phyloP scores from a whole-genome alignment of 2,329 filamentous ascomycete genomes.

The Endoconidiophora laricicola region DNA sequence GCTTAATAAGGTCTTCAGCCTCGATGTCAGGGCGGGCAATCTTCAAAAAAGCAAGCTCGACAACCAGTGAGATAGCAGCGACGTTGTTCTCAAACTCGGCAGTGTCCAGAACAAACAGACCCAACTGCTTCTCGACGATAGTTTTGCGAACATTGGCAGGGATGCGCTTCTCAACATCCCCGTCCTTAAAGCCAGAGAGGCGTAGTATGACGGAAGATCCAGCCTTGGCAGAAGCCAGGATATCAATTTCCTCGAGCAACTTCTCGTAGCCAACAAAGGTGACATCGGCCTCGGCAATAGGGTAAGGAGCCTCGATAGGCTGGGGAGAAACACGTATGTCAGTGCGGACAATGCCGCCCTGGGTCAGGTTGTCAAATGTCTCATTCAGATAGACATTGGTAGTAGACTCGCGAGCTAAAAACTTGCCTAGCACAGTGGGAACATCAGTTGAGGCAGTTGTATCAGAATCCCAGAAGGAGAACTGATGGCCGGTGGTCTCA shows the following conservation, averaged over 20 bases:
- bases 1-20: slow-evolving; percentile 45
- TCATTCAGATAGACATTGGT: slow-evolving; percentile 45
- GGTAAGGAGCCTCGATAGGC: slow-evolving; percentile 70
- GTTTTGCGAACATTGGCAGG: slow-evolving; percentile 52
- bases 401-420: slow-evolving; percentile 57
- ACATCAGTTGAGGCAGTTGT: slow-evolving; percentile 50
- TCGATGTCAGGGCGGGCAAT: slow-evolving; percentile 53
- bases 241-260: slow-evolving; percentile 61
- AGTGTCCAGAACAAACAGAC: slow-evolving; percentile 62
- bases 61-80: slow-evolving; percentile 47
- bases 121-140: slow-evolving; percentile 50
- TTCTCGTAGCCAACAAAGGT: slow-evolving; percentile 64
- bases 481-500: slow-evolving; percentile 35
- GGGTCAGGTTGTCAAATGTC: slow-evolving; percentile 46
- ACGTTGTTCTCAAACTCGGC: slow-evolving; percentile 43
- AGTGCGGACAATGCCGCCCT: slow-evolving; percentile 65
- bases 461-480: slow-evolving; percentile 86
- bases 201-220: slow-evolving; percentile 60
- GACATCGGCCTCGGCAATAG: slow-evolving; percentile 62
- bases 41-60: slow-evolving; percentile 72
- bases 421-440: slow-evolving; percentile 39
- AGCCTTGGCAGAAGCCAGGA: slow-evolving; percentile 52
- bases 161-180: slow-evolving; percentile 78
- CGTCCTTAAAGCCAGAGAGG: slow-evolving; percentile 65
- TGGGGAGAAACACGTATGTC: slow-evolving; percentile 74